phyloP scores from a whole-genome alignment of 768 basidiomycete genomes.

The Tricholoma saponaceum region DNA sequence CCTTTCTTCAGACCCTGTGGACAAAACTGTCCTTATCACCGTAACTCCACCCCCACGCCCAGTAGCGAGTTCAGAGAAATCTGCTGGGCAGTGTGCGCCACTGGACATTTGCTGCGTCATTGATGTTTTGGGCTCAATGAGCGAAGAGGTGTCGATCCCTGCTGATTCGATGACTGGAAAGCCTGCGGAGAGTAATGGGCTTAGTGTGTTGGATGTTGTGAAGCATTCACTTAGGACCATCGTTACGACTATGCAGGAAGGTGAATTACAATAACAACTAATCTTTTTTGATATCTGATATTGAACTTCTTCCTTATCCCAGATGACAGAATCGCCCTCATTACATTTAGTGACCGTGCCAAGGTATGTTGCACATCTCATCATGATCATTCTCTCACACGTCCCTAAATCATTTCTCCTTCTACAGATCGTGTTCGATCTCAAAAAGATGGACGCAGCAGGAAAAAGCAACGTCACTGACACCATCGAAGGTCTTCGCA shows the following conservation, averaged over 20 bases:
- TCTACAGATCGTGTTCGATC: not conserved
- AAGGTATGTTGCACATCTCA: not conserved
- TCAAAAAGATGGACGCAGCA: not conserved
- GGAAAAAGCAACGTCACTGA: not conserved
- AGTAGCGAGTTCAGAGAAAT: not conserved
- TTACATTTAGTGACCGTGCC: not conserved
- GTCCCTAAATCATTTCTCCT: not conserved
- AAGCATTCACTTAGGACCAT: slow-evolving; percentile 1
- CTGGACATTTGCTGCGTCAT: not conserved
- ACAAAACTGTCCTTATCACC: not conserved
- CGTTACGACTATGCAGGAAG: not conserved
- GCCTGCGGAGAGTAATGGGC: not conserved
- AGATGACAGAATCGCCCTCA: not conserved
- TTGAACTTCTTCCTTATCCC: not conserved
- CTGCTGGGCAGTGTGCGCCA: not conserved
- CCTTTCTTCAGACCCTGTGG: not conserved
- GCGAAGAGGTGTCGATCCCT: not conserved
- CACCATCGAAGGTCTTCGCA: not conserved
- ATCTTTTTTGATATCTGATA: not conserved
- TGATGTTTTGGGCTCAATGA: not conserved
- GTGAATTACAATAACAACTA: not conserved
- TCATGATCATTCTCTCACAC: not conserved
- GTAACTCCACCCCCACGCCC: not conserved
- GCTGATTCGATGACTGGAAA: not conserved
- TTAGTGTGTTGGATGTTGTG: not conserved